Conservation (phyloP, 176 grass and related monocot species). For the Avena atlantica region DNA sequence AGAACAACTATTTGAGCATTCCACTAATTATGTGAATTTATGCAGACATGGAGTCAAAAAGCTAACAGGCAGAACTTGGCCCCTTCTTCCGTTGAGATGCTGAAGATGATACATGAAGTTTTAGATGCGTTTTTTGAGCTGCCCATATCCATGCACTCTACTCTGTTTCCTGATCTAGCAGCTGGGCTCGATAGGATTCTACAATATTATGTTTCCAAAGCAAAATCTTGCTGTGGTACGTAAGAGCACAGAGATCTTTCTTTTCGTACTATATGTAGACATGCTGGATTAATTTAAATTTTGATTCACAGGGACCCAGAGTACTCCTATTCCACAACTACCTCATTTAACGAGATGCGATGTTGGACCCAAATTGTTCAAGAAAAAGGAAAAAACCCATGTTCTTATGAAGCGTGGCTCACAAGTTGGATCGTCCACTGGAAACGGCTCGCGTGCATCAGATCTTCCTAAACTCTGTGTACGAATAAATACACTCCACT, state of each 20-base stretch:
- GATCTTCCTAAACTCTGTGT: slow-evolving; percentile 74
- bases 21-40: slow-evolving; percentile 30
- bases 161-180: slow-evolving; percentile 69
- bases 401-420: slow-evolving; percentile 61
- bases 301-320: slow-evolving; percentile 63
- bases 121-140: slow-evolving; percentile 74
- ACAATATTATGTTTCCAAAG: slow-evolving; percentile 69
- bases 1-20: background rate
- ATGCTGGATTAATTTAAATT: slow-evolving; percentile 24
- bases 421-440: slow-evolving; percentile 70
- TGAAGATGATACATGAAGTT: slow-evolving; percentile 67
- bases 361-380: slow-evolving; percentile 85
- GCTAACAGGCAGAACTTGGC: slow-evolving; percentile 61
- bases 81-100: slow-evolving; percentile 72
- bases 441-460: slow-evolving; percentile 44
- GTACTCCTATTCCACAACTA: slow-evolving; percentile 64
- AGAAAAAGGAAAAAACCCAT: slow-evolving; percentile 75
- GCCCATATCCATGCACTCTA: slow-evolving; percentile 69
- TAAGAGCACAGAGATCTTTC: slow-evolving; percentile 27
- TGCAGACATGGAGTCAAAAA: slow-evolving; percentile 75
- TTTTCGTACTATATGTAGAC: background rate
- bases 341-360: slow-evolving; percentile 90
- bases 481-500: slow-evolving; percentile 73
- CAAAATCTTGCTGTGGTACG: slow-evolving; percentile 81
- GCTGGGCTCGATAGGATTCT: slow-evolving; percentile 69